These are phyloP conservation scores for Phytopythium sindhum DNA, from an alignment of 352 stramenopile species.

Conservation along the genomic window DNA sequence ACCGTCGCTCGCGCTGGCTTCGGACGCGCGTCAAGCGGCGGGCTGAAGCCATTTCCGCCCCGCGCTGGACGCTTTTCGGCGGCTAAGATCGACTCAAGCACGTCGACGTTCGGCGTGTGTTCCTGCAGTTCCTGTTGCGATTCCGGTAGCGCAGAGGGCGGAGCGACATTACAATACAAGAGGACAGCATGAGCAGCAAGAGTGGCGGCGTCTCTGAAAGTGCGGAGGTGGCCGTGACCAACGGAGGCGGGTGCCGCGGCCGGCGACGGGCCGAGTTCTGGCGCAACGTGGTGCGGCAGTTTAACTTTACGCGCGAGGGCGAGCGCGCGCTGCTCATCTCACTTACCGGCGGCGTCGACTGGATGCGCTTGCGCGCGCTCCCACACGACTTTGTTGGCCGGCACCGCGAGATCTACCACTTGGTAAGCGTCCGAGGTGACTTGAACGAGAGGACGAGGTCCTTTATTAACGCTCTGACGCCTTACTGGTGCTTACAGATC, in stretches of 20 bases:
- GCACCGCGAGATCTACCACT: slow-evolving; percentile 77
- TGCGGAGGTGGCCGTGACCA: slow-evolving; percentile 7
- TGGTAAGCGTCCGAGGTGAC: slow-evolving; percentile 23
- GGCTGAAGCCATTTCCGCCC: not conserved
- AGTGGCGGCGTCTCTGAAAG: slow-evolving; percentile 8
- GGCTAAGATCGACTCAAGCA: not conserved
- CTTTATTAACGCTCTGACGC: not conserved
- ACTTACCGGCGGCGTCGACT: slow-evolving; percentile 62
- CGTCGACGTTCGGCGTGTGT: not conserved
- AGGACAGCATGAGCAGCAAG: not conserved
- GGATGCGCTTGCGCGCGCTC: slow-evolving; percentile 53
- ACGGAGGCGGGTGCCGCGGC: slow-evolving; percentile 10
- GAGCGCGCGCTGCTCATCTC: slow-evolving; percentile 62
- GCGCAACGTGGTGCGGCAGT: slow-evolving; percentile 75
- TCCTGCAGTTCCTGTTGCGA: not conserved
- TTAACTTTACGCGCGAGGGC: slow-evolving; percentile 70
- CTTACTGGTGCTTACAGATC: slow-evolving; percentile 23
- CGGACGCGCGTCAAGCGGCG: too few relatives aligned
- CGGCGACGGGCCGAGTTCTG: slow-evolving; percentile 42
- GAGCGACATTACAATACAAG: too few relatives aligned
- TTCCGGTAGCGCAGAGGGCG: too few relatives aligned
- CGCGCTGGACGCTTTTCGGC: not conserved
- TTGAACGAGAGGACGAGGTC: not conserved
- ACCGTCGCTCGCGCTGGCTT: too few relatives aligned
- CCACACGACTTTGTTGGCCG: slow-evolving; percentile 52